A percentile compares a stretch with the other conserved stretches of the same genome.
Conservation (phyloP, 2,329 filamentous ascomycete species). For the Xylariaceae sp. region DNA sequence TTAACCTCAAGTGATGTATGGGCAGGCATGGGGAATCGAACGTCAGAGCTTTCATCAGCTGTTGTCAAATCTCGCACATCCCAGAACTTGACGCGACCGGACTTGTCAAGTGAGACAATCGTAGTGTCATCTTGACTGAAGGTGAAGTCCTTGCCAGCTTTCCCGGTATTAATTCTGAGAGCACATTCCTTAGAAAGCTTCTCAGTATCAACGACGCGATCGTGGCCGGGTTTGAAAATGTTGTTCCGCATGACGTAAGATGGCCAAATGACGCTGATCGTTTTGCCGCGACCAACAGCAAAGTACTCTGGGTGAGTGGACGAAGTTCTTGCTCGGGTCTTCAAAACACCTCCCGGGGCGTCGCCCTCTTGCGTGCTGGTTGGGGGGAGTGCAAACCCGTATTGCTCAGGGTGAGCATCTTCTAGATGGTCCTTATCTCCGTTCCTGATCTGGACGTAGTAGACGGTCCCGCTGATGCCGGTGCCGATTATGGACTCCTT, state of each 20-base stretch:
- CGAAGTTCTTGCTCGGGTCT: conserved; percentile 91
- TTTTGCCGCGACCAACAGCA: conserved; percentile 92
- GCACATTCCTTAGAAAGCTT: conserved; percentile 84
- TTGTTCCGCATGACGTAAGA: conserved; percentile 64
- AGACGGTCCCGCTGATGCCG: conserved; percentile 93
- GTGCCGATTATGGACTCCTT: conserved; percentile 88
- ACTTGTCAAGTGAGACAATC: conserved; percentile 95
- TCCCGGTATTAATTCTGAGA: conserved; percentile 93
- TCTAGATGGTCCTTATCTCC: conserved; percentile 79
- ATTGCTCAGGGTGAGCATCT: conserved; percentile 76
- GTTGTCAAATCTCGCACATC: conserved; percentile 80
- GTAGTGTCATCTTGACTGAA: conserved; percentile 97
- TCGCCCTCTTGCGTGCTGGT: conserved; percentile 86
- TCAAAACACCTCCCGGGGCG: conserved; percentile 86
- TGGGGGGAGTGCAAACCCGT: conserved; percentile 87
- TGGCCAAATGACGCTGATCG: conserved; percentile 85
- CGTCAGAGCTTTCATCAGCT: conserved; percentile 53
- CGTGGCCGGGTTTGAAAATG: conserved; percentile 64
- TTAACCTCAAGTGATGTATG: conserved; percentile 74
- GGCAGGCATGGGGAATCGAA: conserved; percentile 55
- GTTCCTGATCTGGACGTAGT: conserved; percentile 84
- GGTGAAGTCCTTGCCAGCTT: conserved; percentile 96
- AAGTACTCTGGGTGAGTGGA: conserved; percentile 91
- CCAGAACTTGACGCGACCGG: conserved; percentile 96
- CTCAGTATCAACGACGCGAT: conserved; percentile 80